Percentiles rank a stretch among this genome's conserved stretches.
Conservation (phyloP, 139 green algal species). For the Pleodorina starrii region DNA sequence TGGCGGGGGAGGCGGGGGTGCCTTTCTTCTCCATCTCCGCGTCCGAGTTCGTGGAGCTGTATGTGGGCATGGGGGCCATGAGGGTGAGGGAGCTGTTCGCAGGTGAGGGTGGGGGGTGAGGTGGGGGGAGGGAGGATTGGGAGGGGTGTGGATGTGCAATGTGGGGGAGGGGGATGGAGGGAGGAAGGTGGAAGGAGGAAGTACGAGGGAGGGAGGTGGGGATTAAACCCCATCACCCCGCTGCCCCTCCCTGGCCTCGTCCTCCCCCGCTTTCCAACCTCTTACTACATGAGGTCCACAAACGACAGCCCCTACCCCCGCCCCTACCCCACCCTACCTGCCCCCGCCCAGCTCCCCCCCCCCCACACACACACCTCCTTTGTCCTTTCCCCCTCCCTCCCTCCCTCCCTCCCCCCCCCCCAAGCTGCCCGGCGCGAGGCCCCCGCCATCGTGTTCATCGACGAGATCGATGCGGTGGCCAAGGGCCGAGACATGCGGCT, state of each 20-base stretch:
- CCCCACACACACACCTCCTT: too few relatives aligned
- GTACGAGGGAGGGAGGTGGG: background rate
- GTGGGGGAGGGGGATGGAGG: background rate
- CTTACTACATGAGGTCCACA: too few relatives aligned
- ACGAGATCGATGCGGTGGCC: constrained; percentile 93
- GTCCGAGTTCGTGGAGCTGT: constrained; percentile 94
- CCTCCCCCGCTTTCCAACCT: too few relatives aligned
- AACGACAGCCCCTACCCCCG: too few relatives aligned
- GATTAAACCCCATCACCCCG: too few relatives aligned
- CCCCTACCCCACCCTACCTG: background rate
- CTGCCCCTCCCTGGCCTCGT: too few relatives aligned
- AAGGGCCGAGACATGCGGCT: constrained; percentile 83
- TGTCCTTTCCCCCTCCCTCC: background rate
- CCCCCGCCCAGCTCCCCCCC: too few relatives aligned
- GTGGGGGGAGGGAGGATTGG: background rate
- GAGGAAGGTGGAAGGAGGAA: too few relatives aligned
- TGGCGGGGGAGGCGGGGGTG: constrained; percentile 85
- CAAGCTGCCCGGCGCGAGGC: constrained; percentile 75
- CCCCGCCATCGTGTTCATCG: constrained; percentile 95
- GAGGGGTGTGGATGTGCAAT: background rate
- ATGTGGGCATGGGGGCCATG: constrained; percentile 93
- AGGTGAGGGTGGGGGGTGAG: constrained; percentile 43
- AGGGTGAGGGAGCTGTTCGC: constrained; percentile 89
- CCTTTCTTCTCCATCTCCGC: constrained; percentile 91
- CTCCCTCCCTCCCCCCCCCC: background rate